These are phyloP conservation scores for Fagus crenata DNA, from an alignment of 306 rosid genomes.

Conservation along the genomic window DNA sequence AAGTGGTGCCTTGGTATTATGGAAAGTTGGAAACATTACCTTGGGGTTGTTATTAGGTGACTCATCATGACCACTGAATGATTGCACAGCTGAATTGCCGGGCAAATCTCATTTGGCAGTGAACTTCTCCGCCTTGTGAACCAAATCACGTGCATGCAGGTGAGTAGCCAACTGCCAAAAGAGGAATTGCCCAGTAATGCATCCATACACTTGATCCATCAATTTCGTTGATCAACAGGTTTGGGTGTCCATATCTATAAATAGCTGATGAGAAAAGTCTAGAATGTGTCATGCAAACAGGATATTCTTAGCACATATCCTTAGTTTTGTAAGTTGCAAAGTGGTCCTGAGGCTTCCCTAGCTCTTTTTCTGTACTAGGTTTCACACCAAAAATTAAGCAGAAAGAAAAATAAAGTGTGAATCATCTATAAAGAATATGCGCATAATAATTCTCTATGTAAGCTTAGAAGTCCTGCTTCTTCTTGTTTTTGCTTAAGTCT, in stretches of 20 bases:
- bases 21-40: background rate
- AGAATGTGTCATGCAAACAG: no score
- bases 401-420: no score
- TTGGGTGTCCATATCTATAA: slow-evolving; percentile 8
- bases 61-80: background rate
- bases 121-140: slow-evolving; percentile 18
- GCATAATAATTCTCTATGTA: no score
- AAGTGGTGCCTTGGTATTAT: no score
- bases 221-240: background rate
- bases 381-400: no score
- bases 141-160: background rate
- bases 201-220: slow-evolving; percentile 26
- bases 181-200: slow-evolving; percentile 68
- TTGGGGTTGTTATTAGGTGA: background rate
- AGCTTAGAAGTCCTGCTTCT: no score
- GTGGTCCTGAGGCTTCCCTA: no score
- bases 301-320: no score
- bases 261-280: slow-evolving; percentile 27
- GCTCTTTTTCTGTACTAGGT: no score
- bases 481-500: no score
- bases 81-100: slow-evolving; percentile 49
- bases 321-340: no score
- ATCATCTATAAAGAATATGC: no score
- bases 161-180: slow-evolving; percentile 44
- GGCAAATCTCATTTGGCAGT: slow-evolving; percentile 84